phyloP scores from a whole-genome alignment of 2,329 filamentous ascomycete species.

The Stagonosporopsis tanaceti region DNA sequence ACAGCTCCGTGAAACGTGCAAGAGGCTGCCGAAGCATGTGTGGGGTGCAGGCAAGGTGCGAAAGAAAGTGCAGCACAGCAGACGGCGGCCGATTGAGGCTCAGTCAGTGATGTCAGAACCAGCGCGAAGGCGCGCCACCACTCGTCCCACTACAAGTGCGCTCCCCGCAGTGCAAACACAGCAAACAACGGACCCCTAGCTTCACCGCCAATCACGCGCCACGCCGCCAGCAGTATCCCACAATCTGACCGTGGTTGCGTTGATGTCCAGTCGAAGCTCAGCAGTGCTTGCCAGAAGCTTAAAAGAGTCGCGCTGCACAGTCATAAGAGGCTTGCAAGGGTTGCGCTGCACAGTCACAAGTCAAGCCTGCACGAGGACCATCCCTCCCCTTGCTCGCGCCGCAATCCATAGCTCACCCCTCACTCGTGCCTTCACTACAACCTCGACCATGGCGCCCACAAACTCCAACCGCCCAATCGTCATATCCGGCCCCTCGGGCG shows the following conservation, averaged over 20 bases:
- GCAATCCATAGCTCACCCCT: not conserved
- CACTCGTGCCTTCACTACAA: slow-evolving; percentile 7
- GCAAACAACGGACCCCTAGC: slow-evolving; percentile 30
- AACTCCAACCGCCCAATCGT: slow-evolving; percentile 60
- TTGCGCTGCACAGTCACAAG: slow-evolving; percentile 1
- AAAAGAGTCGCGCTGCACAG: slow-evolving; percentile 6
- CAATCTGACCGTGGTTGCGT: slow-evolving; percentile 34
- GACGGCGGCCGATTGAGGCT: slow-evolving; percentile 12
- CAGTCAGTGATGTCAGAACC: slow-evolving; percentile 36
- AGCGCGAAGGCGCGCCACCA: slow-evolving; percentile 44
- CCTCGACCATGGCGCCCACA: slow-evolving; percentile 23
- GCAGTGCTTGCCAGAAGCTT: slow-evolving; percentile 20
- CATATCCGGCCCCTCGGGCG: slow-evolving; percentile 80
- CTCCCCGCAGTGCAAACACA: slow-evolving; percentile 41
- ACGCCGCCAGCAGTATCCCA: slow-evolving; percentile 21
- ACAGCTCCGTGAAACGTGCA: not conserved
- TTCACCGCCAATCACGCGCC: slow-evolving; percentile 45
- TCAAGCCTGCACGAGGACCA: slow-evolving; percentile 2
- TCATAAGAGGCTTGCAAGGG: slow-evolving; percentile 13
- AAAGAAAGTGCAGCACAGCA: slow-evolving; percentile 4
- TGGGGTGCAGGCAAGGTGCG: not conserved
- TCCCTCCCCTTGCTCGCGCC: not conserved
- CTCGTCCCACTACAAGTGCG: slow-evolving; percentile 36
- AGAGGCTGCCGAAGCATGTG: not conserved
- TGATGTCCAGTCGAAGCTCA: slow-evolving; percentile 29